These are phyloP conservation scores for Russula foetens DNA, from an alignment of 768 basidiomycete species.

Conservation along the genomic window DNA sequence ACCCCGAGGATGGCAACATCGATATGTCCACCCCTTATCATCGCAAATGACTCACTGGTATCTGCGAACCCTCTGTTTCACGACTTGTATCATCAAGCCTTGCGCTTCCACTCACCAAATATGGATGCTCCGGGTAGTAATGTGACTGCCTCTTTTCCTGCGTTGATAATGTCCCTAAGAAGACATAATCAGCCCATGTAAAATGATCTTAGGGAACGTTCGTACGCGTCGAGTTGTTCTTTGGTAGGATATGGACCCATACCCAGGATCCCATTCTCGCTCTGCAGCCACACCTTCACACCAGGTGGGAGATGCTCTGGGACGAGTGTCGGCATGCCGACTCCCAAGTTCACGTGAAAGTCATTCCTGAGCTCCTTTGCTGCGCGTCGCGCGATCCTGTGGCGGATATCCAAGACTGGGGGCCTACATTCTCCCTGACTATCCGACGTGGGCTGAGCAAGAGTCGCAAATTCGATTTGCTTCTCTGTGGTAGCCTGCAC, in stretches of 20 bases:
- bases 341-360: conserved; percentile 82
- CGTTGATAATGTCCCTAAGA: conserved; percentile 81
- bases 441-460: conserved; percentile 40
- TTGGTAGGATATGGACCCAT: conserved; percentile 87
- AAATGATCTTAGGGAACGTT: conserved; percentile 13
- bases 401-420: conserved; percentile 45
- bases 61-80: conserved; percentile 35
- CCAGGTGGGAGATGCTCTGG: conserved; percentile 68
- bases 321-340: conserved; percentile 87
- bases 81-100: not conserved
- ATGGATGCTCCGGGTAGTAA: conserved; percentile 85
- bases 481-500: conserved; percentile 72
- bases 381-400: conserved; percentile 76
- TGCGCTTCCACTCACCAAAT: conserved; percentile 51
- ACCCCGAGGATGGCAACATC: conserved; percentile 91
- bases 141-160: conserved; percentile 92
- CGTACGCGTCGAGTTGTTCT: conserved; percentile 74
- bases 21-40: conserved; percentile 96
- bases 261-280: conserved; percentile 85
- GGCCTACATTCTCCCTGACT: conserved; percentile 41
- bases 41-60: conserved; percentile 89
- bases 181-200: not conserved
- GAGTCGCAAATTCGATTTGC: conserved; percentile 64
- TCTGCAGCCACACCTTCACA: conserved; percentile 82
- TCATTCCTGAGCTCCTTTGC: conserved; percentile 87